phyloP scores from a whole-genome alignment of 1,284 basidiomycete genomes.

The Cryptococcus hybrid region DNA sequence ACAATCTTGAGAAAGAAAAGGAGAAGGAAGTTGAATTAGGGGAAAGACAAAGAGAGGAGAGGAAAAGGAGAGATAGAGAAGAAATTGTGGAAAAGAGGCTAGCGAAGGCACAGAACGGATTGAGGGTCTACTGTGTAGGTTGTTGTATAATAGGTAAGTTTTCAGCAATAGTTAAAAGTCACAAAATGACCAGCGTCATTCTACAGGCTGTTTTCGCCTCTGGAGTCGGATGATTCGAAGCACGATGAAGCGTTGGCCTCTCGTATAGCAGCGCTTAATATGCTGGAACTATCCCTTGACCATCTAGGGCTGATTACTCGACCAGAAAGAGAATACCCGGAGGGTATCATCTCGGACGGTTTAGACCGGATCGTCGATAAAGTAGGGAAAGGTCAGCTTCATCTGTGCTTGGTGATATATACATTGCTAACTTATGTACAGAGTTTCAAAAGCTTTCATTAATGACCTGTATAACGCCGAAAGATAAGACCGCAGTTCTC shows the following conservation, averaged over 20 bases:
- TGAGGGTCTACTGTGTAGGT: conserved; percentile 64
- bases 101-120: conserved; percentile 62
- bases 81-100: conserved; percentile 45
- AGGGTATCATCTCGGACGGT: conserved; percentile 55
- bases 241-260: conserved; percentile 86
- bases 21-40: conserved; percentile 14
- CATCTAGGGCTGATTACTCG: conserved; percentile 77
- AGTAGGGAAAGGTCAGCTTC: conserved; percentile 70
- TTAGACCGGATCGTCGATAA: conserved; percentile 64
- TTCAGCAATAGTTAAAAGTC: not conserved
- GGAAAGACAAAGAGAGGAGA: conserved; percentile 14
- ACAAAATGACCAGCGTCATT: not conserved
- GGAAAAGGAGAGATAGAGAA: conserved; percentile 41
- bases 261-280: conserved; percentile 83
- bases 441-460: conserved; percentile 68
- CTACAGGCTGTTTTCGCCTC: conserved; percentile 61
- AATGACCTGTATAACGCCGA: conserved; percentile 61
- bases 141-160: conserved; percentile 69
- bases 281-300: conserved; percentile 78
- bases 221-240: conserved; percentile 70
- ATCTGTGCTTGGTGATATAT: conserved; percentile 1
- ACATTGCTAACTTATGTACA: conserved; percentile 29
- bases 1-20: not conserved
- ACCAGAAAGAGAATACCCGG: conserved; percentile 52
- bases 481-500: conserved; percentile 73